Percentiles rank a stretch among this genome's conserved stretches.
These are phyloP conservation scores for Selaginella tamariscina DNA, from an alignment of 75 land plant species.

Conservation along the genomic window DNA sequence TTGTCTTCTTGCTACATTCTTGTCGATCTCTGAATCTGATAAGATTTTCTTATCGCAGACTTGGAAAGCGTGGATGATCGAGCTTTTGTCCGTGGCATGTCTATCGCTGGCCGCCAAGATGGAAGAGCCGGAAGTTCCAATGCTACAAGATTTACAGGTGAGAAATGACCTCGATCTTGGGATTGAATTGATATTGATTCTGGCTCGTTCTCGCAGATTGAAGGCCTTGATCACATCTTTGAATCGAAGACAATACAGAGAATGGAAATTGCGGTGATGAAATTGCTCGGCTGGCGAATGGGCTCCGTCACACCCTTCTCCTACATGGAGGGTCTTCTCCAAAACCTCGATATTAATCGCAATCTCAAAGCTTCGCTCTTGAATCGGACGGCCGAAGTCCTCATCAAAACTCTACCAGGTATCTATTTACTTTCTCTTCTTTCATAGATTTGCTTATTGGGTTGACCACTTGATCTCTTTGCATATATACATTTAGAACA, in stretches of 20 bases:
- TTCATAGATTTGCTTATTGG: background rate
- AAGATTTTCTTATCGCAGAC: slow-evolving; percentile 12
- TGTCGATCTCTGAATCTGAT: background rate
- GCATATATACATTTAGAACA: background rate
- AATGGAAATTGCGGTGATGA: slow-evolving; percentile 84
- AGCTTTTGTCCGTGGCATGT: slow-evolving; percentile 53
- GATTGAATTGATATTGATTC: background rate
- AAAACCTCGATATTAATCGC: slow-evolving; percentile 30
- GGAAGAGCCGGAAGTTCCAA: slow-evolving; percentile 70
- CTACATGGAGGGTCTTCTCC: slow-evolving; percentile 57
- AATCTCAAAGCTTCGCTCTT: slow-evolving; percentile 17
- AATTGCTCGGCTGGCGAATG: slow-evolving; percentile 73
- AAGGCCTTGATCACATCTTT: slow-evolving; percentile 44
- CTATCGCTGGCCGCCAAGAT: slow-evolving; percentile 79
- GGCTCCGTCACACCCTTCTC: slow-evolving; percentile 62
- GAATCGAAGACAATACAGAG: slow-evolving; percentile 68
- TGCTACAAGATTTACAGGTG: slow-evolving; percentile 67
- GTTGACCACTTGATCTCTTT: background rate
- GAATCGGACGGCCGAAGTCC: slow-evolving; percentile 37
- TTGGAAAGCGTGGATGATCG: slow-evolving; percentile 51
- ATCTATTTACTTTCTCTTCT: background rate
- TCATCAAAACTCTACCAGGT: slow-evolving; percentile 47
- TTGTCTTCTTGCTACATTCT: background rate
- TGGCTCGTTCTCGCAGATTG: slow-evolving; percentile 28
- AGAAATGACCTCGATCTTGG: slow-evolving; percentile 7